Evolutionary conservation across 345 rosid genomes (phyloP).

Genomic region (Cardamine chenopodiifolia): DNA sequence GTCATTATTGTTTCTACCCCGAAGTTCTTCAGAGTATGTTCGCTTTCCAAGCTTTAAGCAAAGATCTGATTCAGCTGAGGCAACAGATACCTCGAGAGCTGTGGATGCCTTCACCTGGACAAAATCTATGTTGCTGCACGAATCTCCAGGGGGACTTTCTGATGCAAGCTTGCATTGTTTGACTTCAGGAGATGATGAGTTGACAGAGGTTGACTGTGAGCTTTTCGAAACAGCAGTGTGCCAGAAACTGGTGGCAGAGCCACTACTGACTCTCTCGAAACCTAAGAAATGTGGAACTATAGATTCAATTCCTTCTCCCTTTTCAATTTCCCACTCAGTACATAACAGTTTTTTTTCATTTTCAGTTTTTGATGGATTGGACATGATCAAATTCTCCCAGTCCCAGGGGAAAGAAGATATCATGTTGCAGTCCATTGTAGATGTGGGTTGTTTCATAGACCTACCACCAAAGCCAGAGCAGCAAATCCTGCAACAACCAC

Average conservation of each 20-base stretch:
- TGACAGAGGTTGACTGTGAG: constrained; percentile 31
- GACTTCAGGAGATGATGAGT: constrained; percentile 27
- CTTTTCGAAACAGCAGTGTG: constrained; percentile 58
- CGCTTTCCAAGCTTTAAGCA: constrained; percentile 44
- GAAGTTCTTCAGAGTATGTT: constrained; percentile 66
- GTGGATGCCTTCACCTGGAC: constrained; percentile 33
- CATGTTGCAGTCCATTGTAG: constrained; percentile 81
- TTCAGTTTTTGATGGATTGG: constrained; percentile 53
- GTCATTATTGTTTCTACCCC: constrained; percentile 54
- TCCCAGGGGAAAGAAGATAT: constrained; percentile 70
- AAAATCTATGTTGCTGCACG: constrained; percentile 40
- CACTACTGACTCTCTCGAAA: constrained; percentile 53
- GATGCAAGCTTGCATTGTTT: constrained; percentile 28
- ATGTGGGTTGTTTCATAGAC: constrained; percentile 48
- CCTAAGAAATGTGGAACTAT: constrained; percentile 58
- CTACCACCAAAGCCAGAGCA: constrained; percentile 23
- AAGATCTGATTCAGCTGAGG: constrained; percentile 42
- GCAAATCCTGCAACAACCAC: constrained; percentile 15
- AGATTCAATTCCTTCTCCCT: constrained; percentile 60
- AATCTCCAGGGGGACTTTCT: constrained; percentile 39
- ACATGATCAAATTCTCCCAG: constrained; percentile 71
- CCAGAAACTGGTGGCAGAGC: constrained; percentile 65
- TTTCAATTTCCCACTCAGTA: constrained; percentile 61
- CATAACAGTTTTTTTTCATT: constrained; percentile 49
- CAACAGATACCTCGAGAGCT: constrained; percentile 29